Base-by-base conservation (phyloP, 2,329 filamentous ascomycete genomes). In the Rosellinia necatrix region DNA sequence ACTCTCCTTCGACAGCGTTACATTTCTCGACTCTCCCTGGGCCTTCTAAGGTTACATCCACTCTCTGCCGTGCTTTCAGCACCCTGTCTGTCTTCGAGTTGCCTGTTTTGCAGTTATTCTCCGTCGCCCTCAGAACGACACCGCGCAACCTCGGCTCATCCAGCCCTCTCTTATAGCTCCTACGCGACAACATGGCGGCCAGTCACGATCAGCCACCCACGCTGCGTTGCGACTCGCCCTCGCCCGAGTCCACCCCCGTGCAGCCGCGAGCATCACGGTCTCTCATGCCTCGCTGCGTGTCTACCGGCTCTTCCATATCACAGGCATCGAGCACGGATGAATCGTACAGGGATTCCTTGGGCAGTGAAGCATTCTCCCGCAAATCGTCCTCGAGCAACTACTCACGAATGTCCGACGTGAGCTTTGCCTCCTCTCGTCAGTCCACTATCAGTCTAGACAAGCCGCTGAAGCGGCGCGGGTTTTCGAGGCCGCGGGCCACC, bases 401-500 rank as follows among this genome's bases (percentile, higher is more conserved):
- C 34, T 76, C 76, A 12, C 74, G 76, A 38, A 73, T 66, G 29
- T 81, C 80, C 32, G 78, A 81, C 35, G 66, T 74, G 48, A 75
- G 72, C 58, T 64, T 68, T 47, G 63, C 66, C 30, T 72, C 72
- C 2, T 76, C 75, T 22, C 74, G 81, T 43, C 74, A 78, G 34
- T 82, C 82, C 1, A 80, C 76, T 8, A 75, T 74, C 53, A 78
- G 74, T 62, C 64, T 74, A 42, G 72, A 74, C 29, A 74, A 68
- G 47, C 70, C 72, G 19, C 53, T 70, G 5, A 78, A 85, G 58
- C 81, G 90, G 66, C 83, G 92, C 60, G 92, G 92, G 38, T 97
- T 93, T 75, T 90, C 96, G 76, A 84, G 92, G 46, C 92, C 92
- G 1, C 89, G 92, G 71, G 90, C 87, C 50, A 96, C 90, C 48